These are phyloP conservation scores for Candida gorgasii DNA, from an alignment of 805 yeast genomes.

Conservation along the genomic window DNA sequence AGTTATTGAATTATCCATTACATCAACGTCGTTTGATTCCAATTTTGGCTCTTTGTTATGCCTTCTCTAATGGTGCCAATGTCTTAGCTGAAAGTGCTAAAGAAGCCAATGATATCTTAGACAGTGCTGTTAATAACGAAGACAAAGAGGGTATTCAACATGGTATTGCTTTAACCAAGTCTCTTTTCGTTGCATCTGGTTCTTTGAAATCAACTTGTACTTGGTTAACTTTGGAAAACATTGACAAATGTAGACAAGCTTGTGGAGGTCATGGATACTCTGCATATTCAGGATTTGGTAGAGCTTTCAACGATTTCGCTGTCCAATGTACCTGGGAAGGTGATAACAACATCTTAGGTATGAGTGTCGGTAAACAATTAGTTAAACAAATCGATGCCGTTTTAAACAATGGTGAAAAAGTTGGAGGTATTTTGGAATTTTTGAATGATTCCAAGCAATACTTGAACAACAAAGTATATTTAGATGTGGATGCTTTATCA, in stretches of 20 bases:
- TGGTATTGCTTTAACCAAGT: slow-evolving; percentile 41
- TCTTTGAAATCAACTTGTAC: slow-evolving; percentile 46
- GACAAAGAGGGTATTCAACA: slow-evolving; percentile 33
- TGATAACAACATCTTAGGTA: slow-evolving; percentile 47
- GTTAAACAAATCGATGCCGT: slow-evolving; percentile 32
- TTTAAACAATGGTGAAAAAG: slow-evolving; percentile 29
- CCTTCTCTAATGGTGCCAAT: slow-evolving; percentile 39
- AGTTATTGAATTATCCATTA: slow-evolving; percentile 44
- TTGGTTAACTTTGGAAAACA: slow-evolving; percentile 44
- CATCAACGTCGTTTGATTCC: slow-evolving; percentile 49
- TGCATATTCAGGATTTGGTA: slow-evolving; percentile 46
- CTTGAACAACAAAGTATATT: slow-evolving; percentile 27
- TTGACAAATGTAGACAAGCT: slow-evolving; percentile 45
- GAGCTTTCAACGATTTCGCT: slow-evolving; percentile 46
- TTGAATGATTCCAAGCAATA: slow-evolving; percentile 27
- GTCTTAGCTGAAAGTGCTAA: slow-evolving; percentile 39
- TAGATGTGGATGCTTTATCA: slow-evolving; percentile 28
- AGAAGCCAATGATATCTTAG: slow-evolving; percentile 34
- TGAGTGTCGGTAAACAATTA: slow-evolving; percentile 44
- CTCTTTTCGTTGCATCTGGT: slow-evolving; percentile 47
- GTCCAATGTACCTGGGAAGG: slow-evolving; percentile 54
- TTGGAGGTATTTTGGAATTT: slow-evolving; percentile 37
- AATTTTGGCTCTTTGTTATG: slow-evolving; percentile 42
- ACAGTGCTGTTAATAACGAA: slow-evolving; percentile 35
- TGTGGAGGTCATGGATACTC: slow-evolving; percentile 53